Conservation (phyloP, 2,329 filamentous ascomycete species). For the Aureobasidium mangrovei region DNA sequence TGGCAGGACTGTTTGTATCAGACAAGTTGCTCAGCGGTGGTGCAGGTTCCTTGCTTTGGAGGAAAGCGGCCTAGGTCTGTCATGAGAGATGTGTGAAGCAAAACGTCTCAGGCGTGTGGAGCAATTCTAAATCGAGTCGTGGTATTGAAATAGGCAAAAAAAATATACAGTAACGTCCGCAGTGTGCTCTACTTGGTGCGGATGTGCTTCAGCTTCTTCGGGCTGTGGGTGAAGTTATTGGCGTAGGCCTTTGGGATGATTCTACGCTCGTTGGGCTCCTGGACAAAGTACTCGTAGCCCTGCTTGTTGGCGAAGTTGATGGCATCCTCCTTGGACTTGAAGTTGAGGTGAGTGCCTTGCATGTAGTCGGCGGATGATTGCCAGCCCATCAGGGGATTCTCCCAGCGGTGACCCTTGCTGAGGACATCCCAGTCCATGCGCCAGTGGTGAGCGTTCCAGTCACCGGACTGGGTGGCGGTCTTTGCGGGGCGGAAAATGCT, state of each 20-base stretch:
- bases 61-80: background rate
- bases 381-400: slow-evolving; percentile 98
- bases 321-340: slow-evolving; percentile 89
- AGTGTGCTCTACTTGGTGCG: slow-evolving; percentile 56
- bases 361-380: slow-evolving; percentile 90
- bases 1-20: slow-evolving; percentile 38
- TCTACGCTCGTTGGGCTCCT: slow-evolving; percentile 85
- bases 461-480: slow-evolving; percentile 91
- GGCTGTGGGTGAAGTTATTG: slow-evolving; percentile 84
- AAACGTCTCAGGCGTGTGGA: background rate
- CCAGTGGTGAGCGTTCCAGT: slow-evolving; percentile 78
- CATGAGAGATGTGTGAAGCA: background rate
- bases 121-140: slow-evolving; percentile 7
- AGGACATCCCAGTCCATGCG: slow-evolving; percentile 98
- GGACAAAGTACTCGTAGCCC: slow-evolving; percentile 97
- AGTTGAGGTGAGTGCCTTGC: slow-evolving; percentile 86
- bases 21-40: slow-evolving; percentile 37
- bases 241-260: slow-evolving; percentile 90
- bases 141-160: slow-evolving; percentile 9
- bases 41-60: slow-evolving; percentile 26
- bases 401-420: slow-evolving; percentile 88
- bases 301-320: slow-evolving; percentile 96
- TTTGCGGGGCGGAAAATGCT: slow-evolving; percentile 91
- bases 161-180: slow-evolving; percentile 11
- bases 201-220: slow-evolving; percentile 76